A percentile compares a stretch with the other conserved stretches of the same genome.
Conservation (phyloP, 73 alveolate genomes). For the Diophrys appendiculata region DNA sequence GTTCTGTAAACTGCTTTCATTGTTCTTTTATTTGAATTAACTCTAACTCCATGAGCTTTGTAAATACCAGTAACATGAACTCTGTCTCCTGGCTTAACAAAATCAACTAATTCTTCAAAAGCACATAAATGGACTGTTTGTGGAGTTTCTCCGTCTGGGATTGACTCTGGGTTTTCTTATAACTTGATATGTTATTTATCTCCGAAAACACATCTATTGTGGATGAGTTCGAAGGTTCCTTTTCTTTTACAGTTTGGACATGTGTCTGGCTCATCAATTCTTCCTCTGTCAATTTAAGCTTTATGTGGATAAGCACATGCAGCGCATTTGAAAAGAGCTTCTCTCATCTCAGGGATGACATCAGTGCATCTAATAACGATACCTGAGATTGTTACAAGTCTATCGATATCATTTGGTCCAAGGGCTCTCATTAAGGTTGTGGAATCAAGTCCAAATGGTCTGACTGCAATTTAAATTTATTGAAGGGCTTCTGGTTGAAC, state of each 20-base stretch:
- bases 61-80: conserved; percentile 98
- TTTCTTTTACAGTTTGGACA: conserved; percentile 91
- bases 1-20: conserved; percentile 91
- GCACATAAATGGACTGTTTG: conserved; percentile 96
- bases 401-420: conserved; percentile 92
- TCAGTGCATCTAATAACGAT: conserved; percentile 97
- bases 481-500: conserved; percentile 29
- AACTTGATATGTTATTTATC: conserved; percentile 97
- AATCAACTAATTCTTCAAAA: conserved; percentile 96
- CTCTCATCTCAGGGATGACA: conserved; percentile 95
- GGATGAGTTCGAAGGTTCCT: conserved; percentile 92
- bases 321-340: conserved; percentile 96
- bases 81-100: conserved; percentile 99
- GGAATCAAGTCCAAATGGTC: conserved; percentile 75
- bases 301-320: conserved; percentile 77
- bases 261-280: conserved; percentile 94
- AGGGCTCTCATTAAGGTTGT: conserved; percentile 86
- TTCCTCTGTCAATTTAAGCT: conserved; percentile 63
- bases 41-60: conserved; percentile 96
- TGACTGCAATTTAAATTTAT: conserved; percentile 63
- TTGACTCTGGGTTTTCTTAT: conserved; percentile 97
- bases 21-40: conserved; percentile 81
- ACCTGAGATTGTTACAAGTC: conserved; percentile 88
- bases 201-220: conserved; percentile 91
- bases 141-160: conserved; percentile 99